Evolutionary conservation across 768 basidiomycete species (phyloP), one percentile per base, ranked within the genome.

Genomic region (Phlebiopsis gigantea): DNA sequence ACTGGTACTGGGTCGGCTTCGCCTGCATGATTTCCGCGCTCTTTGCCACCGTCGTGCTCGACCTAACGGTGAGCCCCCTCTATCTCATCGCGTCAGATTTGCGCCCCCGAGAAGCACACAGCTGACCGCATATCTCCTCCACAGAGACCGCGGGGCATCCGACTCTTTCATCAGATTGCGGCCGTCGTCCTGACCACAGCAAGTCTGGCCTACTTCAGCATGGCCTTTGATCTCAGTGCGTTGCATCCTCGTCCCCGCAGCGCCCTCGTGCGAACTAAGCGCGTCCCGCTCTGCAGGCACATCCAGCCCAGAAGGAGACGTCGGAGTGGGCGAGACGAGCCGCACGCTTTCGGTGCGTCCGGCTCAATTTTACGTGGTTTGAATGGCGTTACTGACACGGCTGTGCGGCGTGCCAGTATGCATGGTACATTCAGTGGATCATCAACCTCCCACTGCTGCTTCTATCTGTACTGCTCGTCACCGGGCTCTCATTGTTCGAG

Each of bases 1-100:
- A 79, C 66, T 81, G 75, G 75, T 67, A 75, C 7, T 81, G 78
- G 78, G 72, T 78, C 1, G 77, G 77, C n/a, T 79, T 79, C 55
- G 71, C 76, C 4, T 34, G 79, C 58, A 79, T 82, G 77, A 61
- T 74, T 4, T 12, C 75, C n/a, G 69, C 69, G 28, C 74, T 75
- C 61, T 44, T 78, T 34, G 49, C 62, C 51, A 58, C 71, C 43
- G 50, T 79, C 30, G 64, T 53, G 22, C 76, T 73, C 71, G 68
- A 66, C 46, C 71, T 69, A 58, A 49, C 68, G 46, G 63, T 64
- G 51, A 49, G 70, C 47, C 14, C 19, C 28, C 10, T 26, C 42
- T 15, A 39, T 39, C 41, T 31, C 46, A 10, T 34, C n/a, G 10
- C 28, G 45, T 25, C 8, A 39, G 31, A n/a, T n/a, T n/a, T n/a